Percentiles rank a stretch among this genome's conserved stretches.
Evolutionary conservation across 1,139 yeast genomes (phyloP).

Genomic region (Saccharomycopsis crataegensis): DNA sequence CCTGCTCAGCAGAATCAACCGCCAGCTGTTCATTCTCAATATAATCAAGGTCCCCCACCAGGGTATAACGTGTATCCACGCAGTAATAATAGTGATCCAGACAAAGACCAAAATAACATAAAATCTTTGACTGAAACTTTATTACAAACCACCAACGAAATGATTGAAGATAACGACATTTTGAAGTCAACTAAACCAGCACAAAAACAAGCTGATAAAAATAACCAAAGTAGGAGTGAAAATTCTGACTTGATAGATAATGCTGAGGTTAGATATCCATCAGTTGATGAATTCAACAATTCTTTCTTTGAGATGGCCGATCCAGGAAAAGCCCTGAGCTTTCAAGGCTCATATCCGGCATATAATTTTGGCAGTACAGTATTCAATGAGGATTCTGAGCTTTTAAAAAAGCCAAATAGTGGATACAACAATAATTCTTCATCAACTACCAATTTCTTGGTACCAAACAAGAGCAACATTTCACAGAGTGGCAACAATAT

Average conservation of each 20-base stretch:
- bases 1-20: not conserved
- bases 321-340: too few species aligned
- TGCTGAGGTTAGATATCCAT: constrained; percentile 11
- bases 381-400: too few species aligned
- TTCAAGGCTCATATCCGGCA: too few species aligned
- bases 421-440: too few species aligned
- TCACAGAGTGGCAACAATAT: not conserved
- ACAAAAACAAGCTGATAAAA: not conserved
- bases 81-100: not conserved
- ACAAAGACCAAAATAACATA: not conserved
- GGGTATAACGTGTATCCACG: not conserved
- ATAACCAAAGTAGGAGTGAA: not conserved
- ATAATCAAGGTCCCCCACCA: not conserved
- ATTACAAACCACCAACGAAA: constrained; percentile 16
- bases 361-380: too few species aligned
- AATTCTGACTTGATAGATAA: not conserved
- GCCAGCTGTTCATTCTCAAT: not conserved
- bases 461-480: constrained; percentile 8
- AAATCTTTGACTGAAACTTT: constrained; percentile 13
- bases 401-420: too few species aligned
- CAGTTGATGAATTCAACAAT: constrained; percentile 8
- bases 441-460: not conserved
- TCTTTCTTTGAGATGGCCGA: not conserved
- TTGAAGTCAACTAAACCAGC: not conserved
- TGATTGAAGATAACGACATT: constrained; percentile 15